phyloP scores from a whole-genome alignment of 495 filamentous ascomycete species.

The Parathielavia appendiculata region DNA sequence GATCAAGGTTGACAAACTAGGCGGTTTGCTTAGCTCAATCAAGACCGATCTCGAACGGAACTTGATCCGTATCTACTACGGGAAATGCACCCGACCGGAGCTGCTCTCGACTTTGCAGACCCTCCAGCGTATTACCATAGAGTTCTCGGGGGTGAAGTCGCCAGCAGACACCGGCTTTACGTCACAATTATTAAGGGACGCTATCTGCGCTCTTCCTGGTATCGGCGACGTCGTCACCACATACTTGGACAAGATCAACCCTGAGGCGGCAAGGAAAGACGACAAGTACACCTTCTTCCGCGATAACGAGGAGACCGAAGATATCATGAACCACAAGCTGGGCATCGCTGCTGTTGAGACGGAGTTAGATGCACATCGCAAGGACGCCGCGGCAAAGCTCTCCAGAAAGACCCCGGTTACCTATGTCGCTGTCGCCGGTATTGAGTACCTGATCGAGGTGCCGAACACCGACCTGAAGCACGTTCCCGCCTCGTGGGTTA shows the following conservation, averaged over 20 bases:
- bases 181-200: conserved; percentile 63
- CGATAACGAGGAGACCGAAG: conserved; percentile 77
- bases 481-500: conserved; percentile 89
- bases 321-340: conserved; percentile 80
- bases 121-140: conserved; percentile 70
- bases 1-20: conserved; percentile 65
- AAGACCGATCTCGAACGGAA: conserved; percentile 85
- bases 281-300: conserved; percentile 95
- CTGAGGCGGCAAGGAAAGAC: conserved; percentile 73
- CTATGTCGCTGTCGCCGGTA: conserved; percentile 77
- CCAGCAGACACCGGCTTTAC: conserved; percentile 67
- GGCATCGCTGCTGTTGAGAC: conserved; percentile 87
- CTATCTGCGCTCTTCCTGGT: conserved; percentile 69
- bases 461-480: conserved; percentile 71
- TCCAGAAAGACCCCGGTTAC: conserved; percentile 61
- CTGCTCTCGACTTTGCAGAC: conserved; percentile 80
- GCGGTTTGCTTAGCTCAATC: conserved; percentile 60
- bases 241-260: conserved; percentile 81
- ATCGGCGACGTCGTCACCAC: conserved; percentile 64
- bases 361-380: conserved; percentile 72
- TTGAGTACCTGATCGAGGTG: conserved; percentile 93
- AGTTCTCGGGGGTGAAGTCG: conserved; percentile 61
- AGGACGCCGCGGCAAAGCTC: conserved; percentile 62
- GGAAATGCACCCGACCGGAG: conserved; percentile 87
- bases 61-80: conserved; percentile 93